Evolutionary conservation across 306 rosid genomes (phyloP), one percentile per base, ranked within the genome.

Genomic region (Gleditsia sinensis): DNA sequence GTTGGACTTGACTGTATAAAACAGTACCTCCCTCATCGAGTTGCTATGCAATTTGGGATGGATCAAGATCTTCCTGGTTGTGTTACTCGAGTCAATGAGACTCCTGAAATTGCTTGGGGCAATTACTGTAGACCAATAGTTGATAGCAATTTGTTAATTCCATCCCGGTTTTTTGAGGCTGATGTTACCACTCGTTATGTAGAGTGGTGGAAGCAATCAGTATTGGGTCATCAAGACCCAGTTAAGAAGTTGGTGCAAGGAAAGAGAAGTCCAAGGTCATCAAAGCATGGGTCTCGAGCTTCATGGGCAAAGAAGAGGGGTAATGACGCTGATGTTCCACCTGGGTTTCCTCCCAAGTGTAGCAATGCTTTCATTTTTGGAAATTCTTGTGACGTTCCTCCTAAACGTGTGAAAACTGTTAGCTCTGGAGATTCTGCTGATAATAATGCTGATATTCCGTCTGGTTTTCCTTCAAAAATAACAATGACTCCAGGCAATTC

Each of bases 31-130:
- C 91, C 91, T 3, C 88, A 86, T 58, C 60, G 88, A 67, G 87
- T 89, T 23, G 79, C 89, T 2, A 70, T 83, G 89, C 91, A 86
- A 71, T 86, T 89, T 64, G 89, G 94, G 36, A 64, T 84, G 75
- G 92, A 90, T 78, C 92, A 87, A 76, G 92, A 83, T 58, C 32
- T 88, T 55, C 92, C 87, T 0, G 64, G 67, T 37, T 21, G 3
- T 28, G 69, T 40, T 53, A 20, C 71, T 45, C 30, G n/a, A 14
- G 8, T 11, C 9, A 46, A 59, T 19, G 23, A 45, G 20, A 66
- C 28, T 54, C 33, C 19, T 23, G 75, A 32, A 32, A 23, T 51
- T 56, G 85, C 85, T 30, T 85, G 89, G 90, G 45, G 24, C 40
- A 56, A 72, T 46, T 85, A 69, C 71, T 37, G 40, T 24, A 75